Base-by-base conservation (phyloP, 2,329 filamentous ascomycete species). In the Parastagonospora nodorum region DNA sequence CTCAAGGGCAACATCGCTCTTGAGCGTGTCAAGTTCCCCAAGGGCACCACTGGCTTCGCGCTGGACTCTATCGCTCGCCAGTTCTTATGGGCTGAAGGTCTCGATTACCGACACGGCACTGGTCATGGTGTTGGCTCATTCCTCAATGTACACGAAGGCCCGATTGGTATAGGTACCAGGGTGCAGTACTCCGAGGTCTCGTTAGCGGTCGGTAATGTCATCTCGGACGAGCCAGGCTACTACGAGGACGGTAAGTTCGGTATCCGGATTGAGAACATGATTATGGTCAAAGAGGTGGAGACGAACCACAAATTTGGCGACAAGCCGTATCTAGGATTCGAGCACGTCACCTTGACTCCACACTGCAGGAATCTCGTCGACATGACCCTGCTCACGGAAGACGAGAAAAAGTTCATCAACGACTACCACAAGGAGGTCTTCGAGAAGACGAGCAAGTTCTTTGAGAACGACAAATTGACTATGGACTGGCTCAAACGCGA, bases 181-280 rank as follows among this genome's bases (percentile, higher is more conserved):
- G 85, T 95, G 33, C 90, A 95, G 64, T 97, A 93, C 70, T 88
- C 90, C 0, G 94, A 99, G 70, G 92, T 97, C 5, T 83, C 94
- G 0, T 81, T 99, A 28, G 85, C 90, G 0, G 82, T 90, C n/a
- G 94, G 94, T 38, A 97, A 99, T 65, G 93, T 99, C 35, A 85
- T 97, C 45, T 97, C 93, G 1, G 92, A 97, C 66, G 92, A 99
- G 74, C 94, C 94, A 1, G 94, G 94, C 28, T 99, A 92, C 77
- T 99, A 99, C 72, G 92, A 97, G 74, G 94, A 99, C 65, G 93
- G 92, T 41, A 86, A 86, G 33, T 99, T 96, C 68, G 94, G 94
- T 14, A 94, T 99, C 61, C 88, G 94, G 14, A 97, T 97, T 66
- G 94, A 99, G 76, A 99, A 99, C 72, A 86, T 99, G 66, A 85